Conservation (phyloP, 2,329 filamentous ascomycete species). For the Trichoderma sp. region DNA sequence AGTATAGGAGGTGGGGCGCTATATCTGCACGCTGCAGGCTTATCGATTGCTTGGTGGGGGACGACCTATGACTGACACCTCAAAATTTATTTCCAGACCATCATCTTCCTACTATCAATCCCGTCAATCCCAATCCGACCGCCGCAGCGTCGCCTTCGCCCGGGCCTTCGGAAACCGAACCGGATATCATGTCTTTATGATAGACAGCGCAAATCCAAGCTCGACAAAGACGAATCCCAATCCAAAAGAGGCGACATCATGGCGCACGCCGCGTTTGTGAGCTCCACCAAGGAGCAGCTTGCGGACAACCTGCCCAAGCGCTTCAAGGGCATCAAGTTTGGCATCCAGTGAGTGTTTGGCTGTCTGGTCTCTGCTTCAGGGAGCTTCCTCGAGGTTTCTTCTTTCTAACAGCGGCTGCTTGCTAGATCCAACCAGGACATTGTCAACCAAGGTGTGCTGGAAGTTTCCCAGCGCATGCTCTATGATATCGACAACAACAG, state of each 20-base stretch:
- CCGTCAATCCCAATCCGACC: not conserved
- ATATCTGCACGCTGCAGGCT: slow-evolving; percentile 1
- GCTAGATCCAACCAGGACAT: slow-evolving; percentile 85
- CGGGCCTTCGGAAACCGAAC: not conserved
- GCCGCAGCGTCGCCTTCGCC: not conserved
- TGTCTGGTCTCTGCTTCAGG: not conserved
- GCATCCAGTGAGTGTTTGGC: slow-evolving; percentile 65
- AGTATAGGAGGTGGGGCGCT: slow-evolving; percentile 4
- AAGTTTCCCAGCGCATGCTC: slow-evolving; percentile 89
- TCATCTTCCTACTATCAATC: not conserved
- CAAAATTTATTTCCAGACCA: slow-evolving; percentile 17
- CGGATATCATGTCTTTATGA: slow-evolving; percentile 16
- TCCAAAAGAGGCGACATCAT: slow-evolving; percentile 14
- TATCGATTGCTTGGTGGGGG: slow-evolving; percentile 30
- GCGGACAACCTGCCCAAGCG: slow-evolving; percentile 85
- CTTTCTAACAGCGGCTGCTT: not conserved
- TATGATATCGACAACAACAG: slow-evolving; percentile 85
- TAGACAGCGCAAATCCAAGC: not conserved
- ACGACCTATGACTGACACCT: slow-evolving; percentile 25
- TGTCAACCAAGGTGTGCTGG: slow-evolving; percentile 89
- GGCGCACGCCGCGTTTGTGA: slow-evolving; percentile 20
- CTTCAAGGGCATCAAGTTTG: slow-evolving; percentile 91
- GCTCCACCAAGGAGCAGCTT: slow-evolving; percentile 72
- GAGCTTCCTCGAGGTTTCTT: not conserved
- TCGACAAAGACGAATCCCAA: not conserved